phyloP scores from a whole-genome alignment of 129 eudicot species.

The Deinandra increscens region DNA sequence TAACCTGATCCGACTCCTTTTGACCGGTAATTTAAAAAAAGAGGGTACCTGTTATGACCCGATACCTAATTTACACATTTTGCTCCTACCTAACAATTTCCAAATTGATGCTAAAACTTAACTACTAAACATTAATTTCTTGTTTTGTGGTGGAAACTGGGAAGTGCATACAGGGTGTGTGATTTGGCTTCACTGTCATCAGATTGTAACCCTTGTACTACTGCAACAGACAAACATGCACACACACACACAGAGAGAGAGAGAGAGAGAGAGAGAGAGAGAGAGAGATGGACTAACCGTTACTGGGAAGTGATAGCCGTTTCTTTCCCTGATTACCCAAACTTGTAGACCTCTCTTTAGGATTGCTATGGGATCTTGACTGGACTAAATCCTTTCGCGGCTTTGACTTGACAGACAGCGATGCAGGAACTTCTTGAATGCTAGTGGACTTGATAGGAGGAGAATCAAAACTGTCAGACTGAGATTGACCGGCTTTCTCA shows the following conservation, averaged over 20 bases:
- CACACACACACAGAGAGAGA: neutral
- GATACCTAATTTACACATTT: neutral
- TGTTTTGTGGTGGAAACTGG: neutral
- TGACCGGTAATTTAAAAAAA: neutral
- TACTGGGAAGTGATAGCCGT: slow-evolving; percentile 68
- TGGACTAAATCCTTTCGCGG: slow-evolving; percentile 40
- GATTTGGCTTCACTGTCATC: neutral
- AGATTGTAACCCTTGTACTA: neutral
- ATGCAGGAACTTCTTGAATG: slow-evolving; percentile 41
- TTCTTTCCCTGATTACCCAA: slow-evolving; percentile 54
- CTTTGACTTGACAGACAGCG: slow-evolving; percentile 39
- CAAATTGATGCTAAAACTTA: too few relatives aligned
- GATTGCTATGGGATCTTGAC: slow-evolving; percentile 74
- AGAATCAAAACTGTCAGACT: slow-evolving; percentile 55
- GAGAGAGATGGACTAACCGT: slow-evolving; percentile 39
- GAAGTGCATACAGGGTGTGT: neutral
- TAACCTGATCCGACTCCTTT: neutral
- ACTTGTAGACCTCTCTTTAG: slow-evolving; percentile 59
- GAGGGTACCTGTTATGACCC: neutral
- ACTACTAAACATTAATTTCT: neutral
- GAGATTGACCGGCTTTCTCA: slow-evolving; percentile 45
- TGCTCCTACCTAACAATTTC: neutral
- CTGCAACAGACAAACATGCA: neutral
- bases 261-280: neutral
- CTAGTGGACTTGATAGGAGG: slow-evolving; percentile 50